Percentiles rank a stretch among this genome's conserved stretches.
phyloP scores from a whole-genome alignment of 1,284 basidiomycete species.

The Cutaneotrichosporon cyanovorans region DNA sequence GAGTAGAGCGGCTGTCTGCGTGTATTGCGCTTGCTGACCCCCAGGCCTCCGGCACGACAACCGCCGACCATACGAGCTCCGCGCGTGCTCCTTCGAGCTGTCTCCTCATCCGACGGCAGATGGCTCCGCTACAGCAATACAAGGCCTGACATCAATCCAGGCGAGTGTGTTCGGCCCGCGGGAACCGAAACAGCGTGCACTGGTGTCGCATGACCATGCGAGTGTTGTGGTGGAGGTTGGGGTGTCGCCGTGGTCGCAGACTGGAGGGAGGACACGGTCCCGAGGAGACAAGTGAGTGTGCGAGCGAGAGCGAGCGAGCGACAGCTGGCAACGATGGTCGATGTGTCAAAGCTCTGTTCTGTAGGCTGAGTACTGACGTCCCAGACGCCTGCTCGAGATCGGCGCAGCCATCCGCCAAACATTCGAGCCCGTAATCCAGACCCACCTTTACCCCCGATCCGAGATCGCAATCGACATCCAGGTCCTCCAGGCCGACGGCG shows the following conservation, averaged over 20 bases:
- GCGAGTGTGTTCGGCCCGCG: conserved; percentile 85
- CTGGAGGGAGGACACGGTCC: conserved; percentile 50
- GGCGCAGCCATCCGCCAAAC: conserved; percentile 81
- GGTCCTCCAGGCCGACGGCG: conserved; percentile 85
- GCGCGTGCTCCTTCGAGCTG: conserved; percentile 71
- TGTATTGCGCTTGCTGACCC: neutral
- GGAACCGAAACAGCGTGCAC: conserved; percentile 69
- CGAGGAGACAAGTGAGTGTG: conserved; percentile 79
- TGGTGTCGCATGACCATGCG: conserved; percentile 71
- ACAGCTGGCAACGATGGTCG: no score
- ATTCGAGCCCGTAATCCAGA: conserved; percentile 90
- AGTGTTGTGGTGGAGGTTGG: conserved; percentile 77
- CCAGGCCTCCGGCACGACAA: conserved; percentile 71
- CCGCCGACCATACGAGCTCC: conserved; percentile 78
- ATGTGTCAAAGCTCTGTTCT: no score
- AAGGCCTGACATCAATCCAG: conserved; percentile 82
- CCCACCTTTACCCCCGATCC: conserved; percentile 81
- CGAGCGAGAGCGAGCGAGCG: no score
- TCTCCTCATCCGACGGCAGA: conserved; percentile 68
- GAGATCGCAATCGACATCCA: conserved; percentile 91
- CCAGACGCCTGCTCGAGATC: conserved; percentile 85
- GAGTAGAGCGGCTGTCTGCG: neutral
- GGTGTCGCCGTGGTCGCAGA: conserved; percentile 74
- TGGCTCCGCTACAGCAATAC: conserved; percentile 72
- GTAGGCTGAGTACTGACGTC: no score